Evolutionary conservation across 306 rosid species (phyloP).

Genomic region (Casuarina cunninghamiana): DNA sequence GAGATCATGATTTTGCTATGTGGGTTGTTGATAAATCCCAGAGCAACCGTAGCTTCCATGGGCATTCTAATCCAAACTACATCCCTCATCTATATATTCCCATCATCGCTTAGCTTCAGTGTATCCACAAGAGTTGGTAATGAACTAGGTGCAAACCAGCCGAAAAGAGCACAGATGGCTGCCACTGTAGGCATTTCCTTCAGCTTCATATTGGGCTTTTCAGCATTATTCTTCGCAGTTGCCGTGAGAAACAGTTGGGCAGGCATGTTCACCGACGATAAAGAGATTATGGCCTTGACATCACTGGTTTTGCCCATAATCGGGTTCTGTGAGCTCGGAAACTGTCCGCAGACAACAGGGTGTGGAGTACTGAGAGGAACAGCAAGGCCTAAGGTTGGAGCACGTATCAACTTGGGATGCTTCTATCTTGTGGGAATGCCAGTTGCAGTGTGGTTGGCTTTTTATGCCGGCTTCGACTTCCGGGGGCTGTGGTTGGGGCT

Average conservation of each 20-base stretch:
- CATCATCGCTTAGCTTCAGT: constrained; percentile 79
- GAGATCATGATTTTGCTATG: constrained; percentile 90
- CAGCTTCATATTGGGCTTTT: constrained; percentile 62
- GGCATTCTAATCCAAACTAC: constrained; percentile 90
- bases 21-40: constrained; percentile 60
- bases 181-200: constrained; percentile 72
- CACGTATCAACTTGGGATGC: constrained; percentile 77
- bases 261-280: constrained; percentile 65
- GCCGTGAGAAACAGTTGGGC: constrained; percentile 79
- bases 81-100: constrained; percentile 77
- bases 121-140: constrained; percentile 90
- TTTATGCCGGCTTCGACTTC: constrained; percentile 68
- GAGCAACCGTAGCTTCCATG: constrained; percentile 88
- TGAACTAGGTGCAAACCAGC: constrained; percentile 71
- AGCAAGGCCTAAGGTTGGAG: constrained; percentile 87
- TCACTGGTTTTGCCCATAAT: constrained; percentile 79
- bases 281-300: constrained; percentile 60
- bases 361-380: constrained; percentile 92
- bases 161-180: constrained; percentile 59
- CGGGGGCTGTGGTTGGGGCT: constrained; percentile 86
- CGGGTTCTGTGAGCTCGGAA: constrained; percentile 89
- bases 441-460: constrained; percentile 63
- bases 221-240: constrained; percentile 60
- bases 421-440: constrained; percentile 93
- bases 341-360: constrained; percentile 94